Evolutionary conservation across 331 rosid genomes (phyloP).

Genomic region (Malus hybrid): DNA sequence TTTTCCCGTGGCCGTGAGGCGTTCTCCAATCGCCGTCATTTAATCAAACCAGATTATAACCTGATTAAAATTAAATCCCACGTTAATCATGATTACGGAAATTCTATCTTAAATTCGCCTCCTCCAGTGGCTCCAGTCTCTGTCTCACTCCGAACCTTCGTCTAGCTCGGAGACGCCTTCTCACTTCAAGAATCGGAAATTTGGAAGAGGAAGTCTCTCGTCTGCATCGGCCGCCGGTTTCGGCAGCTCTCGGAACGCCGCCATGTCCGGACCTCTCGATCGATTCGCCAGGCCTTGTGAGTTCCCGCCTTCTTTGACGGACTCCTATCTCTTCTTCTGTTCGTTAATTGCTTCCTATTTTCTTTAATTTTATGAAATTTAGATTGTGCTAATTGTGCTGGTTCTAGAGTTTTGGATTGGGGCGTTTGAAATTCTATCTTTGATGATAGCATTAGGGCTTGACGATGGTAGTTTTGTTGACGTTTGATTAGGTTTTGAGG

Average conservation of each 20-base stretch:
- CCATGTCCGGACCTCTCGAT: constrained; percentile 74
- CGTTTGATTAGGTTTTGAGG: constrained; percentile 60
- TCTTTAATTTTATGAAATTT: neutral
- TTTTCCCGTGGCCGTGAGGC: neutral
- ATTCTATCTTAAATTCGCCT: neutral
- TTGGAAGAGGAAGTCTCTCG: neutral
- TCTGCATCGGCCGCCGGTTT: neutral
- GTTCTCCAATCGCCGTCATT: neutral
- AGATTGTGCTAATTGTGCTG: neutral
- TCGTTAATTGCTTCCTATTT: neutral
- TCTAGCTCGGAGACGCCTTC: neutral
- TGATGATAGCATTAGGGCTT: neutral
- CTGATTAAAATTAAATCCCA: neutral
- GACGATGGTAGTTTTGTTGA: neutral
- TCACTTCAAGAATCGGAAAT: neutral
- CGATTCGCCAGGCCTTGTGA: constrained; percentile 72
- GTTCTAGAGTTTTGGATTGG: neutral
- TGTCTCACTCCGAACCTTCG: neutral
- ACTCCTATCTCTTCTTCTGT: neutral
- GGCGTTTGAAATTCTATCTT: neutral
- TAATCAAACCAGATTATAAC: neutral
- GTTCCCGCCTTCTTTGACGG: constrained; percentile 1
- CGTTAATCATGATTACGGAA: neutral
- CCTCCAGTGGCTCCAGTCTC: neutral
- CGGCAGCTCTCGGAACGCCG: constrained; percentile 2